Base-by-base conservation (phyloP, 306 rosid species). In the Quillaja saponaria region DNA sequence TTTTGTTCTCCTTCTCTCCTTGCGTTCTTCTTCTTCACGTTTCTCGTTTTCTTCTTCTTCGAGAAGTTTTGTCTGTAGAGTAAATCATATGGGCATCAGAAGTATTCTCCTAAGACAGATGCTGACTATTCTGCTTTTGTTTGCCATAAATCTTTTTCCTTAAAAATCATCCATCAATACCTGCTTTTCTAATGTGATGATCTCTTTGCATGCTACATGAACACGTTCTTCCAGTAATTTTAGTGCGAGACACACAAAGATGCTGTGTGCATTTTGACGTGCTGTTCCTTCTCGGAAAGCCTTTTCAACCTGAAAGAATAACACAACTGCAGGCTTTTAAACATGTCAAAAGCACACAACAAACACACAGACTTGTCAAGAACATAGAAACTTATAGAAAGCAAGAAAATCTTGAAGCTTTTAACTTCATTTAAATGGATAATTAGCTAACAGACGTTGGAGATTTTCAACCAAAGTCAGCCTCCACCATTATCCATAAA, bases 231-330 rank as follows among this genome's bases (percentile, higher is more conserved):
- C 99, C 76, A 94, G 88, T 71, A 94, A 76, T 72, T 94, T 87
- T 62, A 90, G 82, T 47, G 96, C 96, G 72, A 94, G 96, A 72
- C 96, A 94, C 35, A 94, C 97, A 59, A 94, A 94, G 70, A 94
- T 87, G 80, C 99, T 87, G 74, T 94, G 99, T 13, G 99, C 97
- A 85, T 94, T 94, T 90, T 94, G 99, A 74, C 99, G 99, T 7
- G 99, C 97, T 45, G 99, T 94, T 71, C 99, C 99, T 87, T 94
- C 99, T 80, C 97, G 79, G 74, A 94, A 94, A 34, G 99, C 97
- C 71, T 94, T 94, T 71, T 94, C 99, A 71, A 94, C 97, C 99
- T 94, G 86, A 74, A 78, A 75, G 63, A 64, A 69, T 58, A 66
- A 49, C 42, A 58, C 21, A 62, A 7, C 48, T 63, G 79, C 65